These are phyloP conservation scores for Pyrenophora seminiperda DNA, from an alignment of 2,329 filamentous ascomycete genomes.

Conservation along the genomic window DNA sequence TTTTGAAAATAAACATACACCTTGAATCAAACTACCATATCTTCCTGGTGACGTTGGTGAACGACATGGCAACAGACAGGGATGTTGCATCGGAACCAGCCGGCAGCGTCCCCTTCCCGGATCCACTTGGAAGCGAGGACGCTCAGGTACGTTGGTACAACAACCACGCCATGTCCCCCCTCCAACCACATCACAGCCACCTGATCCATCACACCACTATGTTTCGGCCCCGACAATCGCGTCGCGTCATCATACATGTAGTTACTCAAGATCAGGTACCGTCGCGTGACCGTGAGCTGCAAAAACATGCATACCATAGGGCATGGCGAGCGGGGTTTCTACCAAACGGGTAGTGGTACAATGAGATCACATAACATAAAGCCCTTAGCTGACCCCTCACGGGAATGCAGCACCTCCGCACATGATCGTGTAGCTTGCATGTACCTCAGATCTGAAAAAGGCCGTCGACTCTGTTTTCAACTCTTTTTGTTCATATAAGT, in stretches of 20 bases:
- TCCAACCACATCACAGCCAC: constrained; percentile 24
- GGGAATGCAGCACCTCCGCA: constrained; percentile 30
- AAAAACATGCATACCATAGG: constrained; percentile 20
- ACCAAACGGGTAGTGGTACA: constrained; percentile 26
- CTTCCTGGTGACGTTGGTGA: constrained; percentile 7
- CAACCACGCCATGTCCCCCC: constrained; percentile 27
- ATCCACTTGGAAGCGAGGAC: constrained; percentile 18
- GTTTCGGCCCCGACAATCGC: constrained; percentile 11
- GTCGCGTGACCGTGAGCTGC: constrained; percentile 41
- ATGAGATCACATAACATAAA: constrained; percentile 49
- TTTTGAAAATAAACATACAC: too few relatives aligned
- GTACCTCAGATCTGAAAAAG: constrained; percentile 6
- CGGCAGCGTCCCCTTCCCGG: constrained; percentile 15
- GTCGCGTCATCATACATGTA: constrained; percentile 18
- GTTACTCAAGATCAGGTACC: constrained; percentile 16
- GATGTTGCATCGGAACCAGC: constrained; percentile 10
- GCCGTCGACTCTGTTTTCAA: constrained; percentile 1
- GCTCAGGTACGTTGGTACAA: constrained; percentile 15
- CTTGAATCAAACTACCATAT: constrained; percentile 36
- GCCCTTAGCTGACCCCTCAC: constrained; percentile 41
- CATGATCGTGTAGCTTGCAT: constrained; percentile 6
- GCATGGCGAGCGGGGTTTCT: constrained; percentile 32
- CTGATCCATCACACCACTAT: constrained; percentile 35
- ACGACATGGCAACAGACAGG: background rate
- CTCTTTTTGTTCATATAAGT: constrained; percentile 10